Base-by-base conservation (phyloP, 2,329 filamentous ascomycete genomes). In the Diaporthe batatas region DNA sequence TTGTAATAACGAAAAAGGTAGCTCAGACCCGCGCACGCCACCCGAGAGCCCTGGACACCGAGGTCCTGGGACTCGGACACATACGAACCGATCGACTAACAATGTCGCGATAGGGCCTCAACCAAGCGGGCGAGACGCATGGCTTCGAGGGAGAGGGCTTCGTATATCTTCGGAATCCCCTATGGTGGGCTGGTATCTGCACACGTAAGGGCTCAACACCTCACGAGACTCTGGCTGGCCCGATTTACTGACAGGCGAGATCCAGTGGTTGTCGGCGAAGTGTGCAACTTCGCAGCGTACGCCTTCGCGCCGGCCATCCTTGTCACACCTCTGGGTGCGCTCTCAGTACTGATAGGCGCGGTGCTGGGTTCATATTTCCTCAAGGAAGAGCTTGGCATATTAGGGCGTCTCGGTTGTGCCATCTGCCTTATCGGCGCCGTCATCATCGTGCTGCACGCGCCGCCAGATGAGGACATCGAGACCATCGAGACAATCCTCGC, bases 1-100 rank as follows among this genome's bases (percentile, higher is more conserved):
- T 99, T 83, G 96, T 99, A 77, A 98, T 99, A 79, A 99, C 97
- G 62, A 99, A 99, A 86, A 98, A 98, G 90, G 94, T 96, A 85
- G 82, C 84, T 58, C 57, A 65, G 47, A 29, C 25, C 39, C n/a
- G 39, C 67, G 49, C 71, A 44, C 59, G 18, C 55, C 71, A 44
- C 59, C 14, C 58, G 32, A 23, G 29, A 72, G 23, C 32, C 23
- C 16, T 34, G 29, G 34, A 16, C 32, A 29, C 11, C 57, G 25
- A 51, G 21, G 81, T 74, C 67, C 23, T 69, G 70, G 53, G 51
- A 58, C n/a, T 49, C 36, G 11, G 49, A 54, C 18, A 36, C 44
- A 2, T 25, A 23, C 64, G 47, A 68, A 34, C 49, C 10, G 21
- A 34, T 39, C 39, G 25, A 65, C 72, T 74, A 57, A 74, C 59